Conservation (phyloP, 257 asterid genomes). For the Primulina tabacum region DNA sequence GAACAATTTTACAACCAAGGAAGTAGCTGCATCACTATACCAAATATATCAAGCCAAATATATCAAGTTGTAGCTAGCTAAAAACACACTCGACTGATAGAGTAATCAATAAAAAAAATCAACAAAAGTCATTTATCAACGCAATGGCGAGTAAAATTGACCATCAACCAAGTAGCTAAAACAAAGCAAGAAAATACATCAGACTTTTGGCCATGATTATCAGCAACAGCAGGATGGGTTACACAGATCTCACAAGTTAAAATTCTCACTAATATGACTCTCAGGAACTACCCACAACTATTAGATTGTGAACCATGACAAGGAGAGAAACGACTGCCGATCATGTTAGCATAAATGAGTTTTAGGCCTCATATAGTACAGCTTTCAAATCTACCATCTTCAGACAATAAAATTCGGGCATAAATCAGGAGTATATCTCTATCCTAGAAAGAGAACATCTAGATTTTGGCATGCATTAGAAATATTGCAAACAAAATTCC, state of each 20-base stretch:
- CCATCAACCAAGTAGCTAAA: not conserved
- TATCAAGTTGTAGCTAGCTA: not conserved
- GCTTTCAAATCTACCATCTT: constrained; percentile 21
- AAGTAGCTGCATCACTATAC: not conserved
- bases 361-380: constrained; percentile 24
- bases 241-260: not conserved
- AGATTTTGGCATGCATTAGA: constrained; percentile 11
- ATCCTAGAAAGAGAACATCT: constrained; percentile 13
- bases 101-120: not conserved
- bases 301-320: constrained; percentile 32
- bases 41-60: no score
- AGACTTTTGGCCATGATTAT: not conserved
- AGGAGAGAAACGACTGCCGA: constrained; percentile 37
- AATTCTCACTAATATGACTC: not conserved
- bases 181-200: not conserved
- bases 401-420: constrained; percentile 16
- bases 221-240: not conserved
- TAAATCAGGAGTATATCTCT: not conserved
- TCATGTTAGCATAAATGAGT: constrained; percentile 39
- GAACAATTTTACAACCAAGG: not conserved
- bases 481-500: constrained; percentile 11
- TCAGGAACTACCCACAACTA: constrained; percentile 9
- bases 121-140: not conserved
- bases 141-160: not conserved
- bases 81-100: not conserved